Conservation (phyloP, 192 early-diverging fungal genomes). For the Hyaloraphidium curvatum region DNA sequence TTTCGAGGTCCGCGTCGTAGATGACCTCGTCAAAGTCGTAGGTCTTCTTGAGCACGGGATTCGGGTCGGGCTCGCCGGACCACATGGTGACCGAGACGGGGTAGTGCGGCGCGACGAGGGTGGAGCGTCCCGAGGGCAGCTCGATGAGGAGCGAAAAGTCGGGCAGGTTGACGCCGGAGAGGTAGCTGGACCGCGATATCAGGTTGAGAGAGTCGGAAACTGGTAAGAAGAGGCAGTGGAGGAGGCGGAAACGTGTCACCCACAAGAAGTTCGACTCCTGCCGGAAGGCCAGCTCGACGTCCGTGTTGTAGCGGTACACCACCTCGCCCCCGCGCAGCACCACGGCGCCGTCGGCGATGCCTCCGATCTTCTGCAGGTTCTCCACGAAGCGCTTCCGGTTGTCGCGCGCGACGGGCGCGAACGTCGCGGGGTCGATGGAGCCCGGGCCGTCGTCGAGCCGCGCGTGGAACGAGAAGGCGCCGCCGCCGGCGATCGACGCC, state of each 20-base stretch:
- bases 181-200: too few species aligned
- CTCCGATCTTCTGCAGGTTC: not conserved
- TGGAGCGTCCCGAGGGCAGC: conserved; percentile 29
- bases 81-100: conserved; percentile 53
- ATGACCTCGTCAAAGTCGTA: conserved; percentile 55
- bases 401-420: not conserved
- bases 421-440: not conserved
- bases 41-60: conserved; percentile 22
- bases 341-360: not conserved
- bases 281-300: conserved; percentile 61
- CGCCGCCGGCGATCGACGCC: too few species aligned
- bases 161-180: conserved; percentile 56
- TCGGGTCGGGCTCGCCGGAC: conserved; percentile 47
- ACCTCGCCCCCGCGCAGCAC: conserved; percentile 4
- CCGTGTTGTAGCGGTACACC: conserved; percentile 36
- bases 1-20: conserved; percentile 31
- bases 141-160: conserved; percentile 53
- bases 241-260: too few species aligned
- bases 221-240: too few species aligned
- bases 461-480: too few species aligned
- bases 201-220: too few species aligned
- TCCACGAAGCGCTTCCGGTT: not conserved
- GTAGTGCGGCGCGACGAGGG: conserved; percentile 45
- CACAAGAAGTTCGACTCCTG: conserved; percentile 75
- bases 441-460: too few species aligned